Conservation (phyloP, 768 basidiomycete genomes). For the Gyrodon lividus region DNA sequence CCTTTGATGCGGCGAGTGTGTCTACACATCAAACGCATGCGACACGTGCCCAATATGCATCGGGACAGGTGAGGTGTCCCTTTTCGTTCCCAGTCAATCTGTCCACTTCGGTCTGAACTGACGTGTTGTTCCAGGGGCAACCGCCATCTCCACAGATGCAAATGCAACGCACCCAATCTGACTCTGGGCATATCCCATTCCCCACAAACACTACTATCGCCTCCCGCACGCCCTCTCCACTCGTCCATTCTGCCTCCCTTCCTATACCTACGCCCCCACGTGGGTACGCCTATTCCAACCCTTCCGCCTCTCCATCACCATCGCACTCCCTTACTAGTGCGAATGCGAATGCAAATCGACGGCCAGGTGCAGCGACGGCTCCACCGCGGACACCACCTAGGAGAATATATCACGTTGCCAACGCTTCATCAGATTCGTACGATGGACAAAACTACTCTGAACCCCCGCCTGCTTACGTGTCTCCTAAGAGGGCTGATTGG, state of each 20-base stretch:
- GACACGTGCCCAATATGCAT: slow-evolving; percentile 2
- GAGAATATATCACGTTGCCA: slow-evolving; percentile 42
- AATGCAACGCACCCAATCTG: slow-evolving; percentile 21
- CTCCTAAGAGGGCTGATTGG: slow-evolving; percentile 13
- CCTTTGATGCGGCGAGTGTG: slow-evolving; percentile 21
- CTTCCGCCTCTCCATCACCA: slow-evolving; percentile 12
- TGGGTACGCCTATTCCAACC: slow-evolving; percentile 4
- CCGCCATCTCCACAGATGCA: slow-evolving; percentile 25
- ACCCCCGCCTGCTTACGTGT: slow-evolving; percentile 49
- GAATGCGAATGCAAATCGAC: background rate
- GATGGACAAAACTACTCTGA: slow-evolving; percentile 27
- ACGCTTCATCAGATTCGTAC: slow-evolving; percentile 32
- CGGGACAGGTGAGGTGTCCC: slow-evolving; percentile 14
- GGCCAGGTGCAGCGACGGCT: slow-evolving; percentile 7
- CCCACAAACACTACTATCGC: background rate
- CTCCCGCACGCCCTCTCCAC: slow-evolving; percentile 22
- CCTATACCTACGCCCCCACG: slow-evolving; percentile 15
- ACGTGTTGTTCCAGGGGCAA: slow-evolving; percentile 8
- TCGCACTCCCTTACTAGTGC: slow-evolving; percentile 3
- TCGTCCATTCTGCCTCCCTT: slow-evolving; percentile 23
- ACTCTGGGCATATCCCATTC: slow-evolving; percentile 10
- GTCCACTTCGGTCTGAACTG: background rate
- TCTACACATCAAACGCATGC: slow-evolving; percentile 20
- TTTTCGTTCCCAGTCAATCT: background rate
- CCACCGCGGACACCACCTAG: slow-evolving; percentile 37